A percentile compares a stretch with the other conserved stretches of the same genome.
Evolutionary conservation across 2,329 filamentous ascomycete species (phyloP).

Genomic region (Diplodia scrobiculata): DNA sequence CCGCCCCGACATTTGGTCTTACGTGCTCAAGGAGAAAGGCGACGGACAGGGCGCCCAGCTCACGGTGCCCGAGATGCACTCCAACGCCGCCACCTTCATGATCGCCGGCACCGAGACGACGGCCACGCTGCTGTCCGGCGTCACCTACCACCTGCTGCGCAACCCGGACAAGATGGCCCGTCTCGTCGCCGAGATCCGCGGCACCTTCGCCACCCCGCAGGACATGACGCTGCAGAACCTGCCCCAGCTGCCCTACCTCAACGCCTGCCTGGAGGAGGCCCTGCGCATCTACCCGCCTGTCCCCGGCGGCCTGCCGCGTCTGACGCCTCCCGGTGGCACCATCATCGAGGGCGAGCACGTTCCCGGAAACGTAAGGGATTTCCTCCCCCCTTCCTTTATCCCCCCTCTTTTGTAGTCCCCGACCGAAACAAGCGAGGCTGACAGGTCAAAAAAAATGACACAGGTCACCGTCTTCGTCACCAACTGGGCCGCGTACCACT

Average conservation of each 20-base stretch:
- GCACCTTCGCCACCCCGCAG: background rate
- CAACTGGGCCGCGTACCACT: slow-evolving; percentile 37
- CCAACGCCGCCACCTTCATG: slow-evolving; percentile 34
- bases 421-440: background rate
- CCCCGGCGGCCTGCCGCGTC: slow-evolving; percentile 40
- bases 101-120: slow-evolving; percentile 49
- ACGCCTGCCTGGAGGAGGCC: slow-evolving; percentile 45
- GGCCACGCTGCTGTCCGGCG: slow-evolving; percentile 44
- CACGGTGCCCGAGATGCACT: slow-evolving; percentile 31
- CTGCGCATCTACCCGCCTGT: slow-evolving; percentile 51
- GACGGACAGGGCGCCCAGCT: background rate
- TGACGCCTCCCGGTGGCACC: slow-evolving; percentile 36
- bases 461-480: slow-evolving; percentile 27
- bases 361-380: slow-evolving; percentile 33
- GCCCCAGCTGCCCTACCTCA: slow-evolving; percentile 12
- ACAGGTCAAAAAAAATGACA: slow-evolving; percentile 34
- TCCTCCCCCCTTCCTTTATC: background rate
- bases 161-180: slow-evolving; percentile 17
- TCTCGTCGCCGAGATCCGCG: slow-evolving; percentile 18
- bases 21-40: slow-evolving; percentile 18
- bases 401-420: background rate
- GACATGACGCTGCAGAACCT: slow-evolving; percentile 25
- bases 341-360: slow-evolving; percentile 34
- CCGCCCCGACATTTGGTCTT: slow-evolving; percentile 24
- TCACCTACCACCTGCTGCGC: slow-evolving; percentile 39